Evolutionary conservation across 805 yeast genomes (phyloP), one percentile per base, ranked within the genome.

Genomic region (Vanderwaltozyma tropicalis): DNA sequence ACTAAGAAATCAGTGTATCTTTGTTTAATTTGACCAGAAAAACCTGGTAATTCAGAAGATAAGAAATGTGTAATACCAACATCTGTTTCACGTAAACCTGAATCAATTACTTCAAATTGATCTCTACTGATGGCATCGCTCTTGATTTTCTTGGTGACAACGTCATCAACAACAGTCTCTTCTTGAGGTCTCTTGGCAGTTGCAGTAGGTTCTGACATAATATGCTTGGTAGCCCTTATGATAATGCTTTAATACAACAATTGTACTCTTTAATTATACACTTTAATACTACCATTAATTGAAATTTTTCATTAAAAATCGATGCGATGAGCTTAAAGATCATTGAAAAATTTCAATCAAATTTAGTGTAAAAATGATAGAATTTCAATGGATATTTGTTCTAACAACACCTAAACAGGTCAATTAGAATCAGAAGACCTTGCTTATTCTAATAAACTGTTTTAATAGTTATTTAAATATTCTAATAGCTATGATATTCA

Each of bases 1-100:
- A 92, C 99, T 54, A 85, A 70, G 57, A 92, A 92, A 57, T 92
- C 99, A 11, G 95, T 80, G 61, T 87, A 88, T 43, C 96, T 68
- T 53, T 84, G 94, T 59, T 92, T 92, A 49, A 92, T 67, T 12
- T 72, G 69, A 2, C 97, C 98, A 14, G 59, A 57, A 45, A 92
- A 85, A 3, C 96, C 94, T 9, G 67, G 59, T 19, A 66, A 49
- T 4, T 64, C 68, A 2, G 66, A 55, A 34, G 76, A 74, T 26
- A 86, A 61, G 49, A 65, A 88, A 36, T 74, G 74, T 1, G 85
- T 77, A 45, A 92, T 89, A 5, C 98, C 98, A 9, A 92, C 98
- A 56, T 87, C 94, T 2, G 46, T 27, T 54, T 88, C 96, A 37
- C 68, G 71, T 34, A 81, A 71, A 2, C 35, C 25, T 14, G 25